Base-by-base conservation (phyloP, 139 green algal species). In the Coccomyxa sp. region DNA sequence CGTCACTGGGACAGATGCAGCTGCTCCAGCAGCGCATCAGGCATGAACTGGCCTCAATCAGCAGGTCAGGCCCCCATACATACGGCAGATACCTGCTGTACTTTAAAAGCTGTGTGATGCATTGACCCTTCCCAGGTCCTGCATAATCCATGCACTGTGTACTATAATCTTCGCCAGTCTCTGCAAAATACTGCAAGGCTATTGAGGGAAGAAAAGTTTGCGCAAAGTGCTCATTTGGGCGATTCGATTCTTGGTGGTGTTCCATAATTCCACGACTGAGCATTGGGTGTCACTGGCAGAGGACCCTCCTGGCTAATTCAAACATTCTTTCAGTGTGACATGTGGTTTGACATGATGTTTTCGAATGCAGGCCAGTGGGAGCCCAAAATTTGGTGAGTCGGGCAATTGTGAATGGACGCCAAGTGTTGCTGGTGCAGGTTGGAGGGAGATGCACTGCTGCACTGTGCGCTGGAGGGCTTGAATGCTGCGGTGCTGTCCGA, bases 1-100 rank as follows among this genome's bases (percentile, higher is more conserved):
- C 67, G 0, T 32, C 67, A 12, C 14, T 83, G 7, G 80, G 80
- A 13, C 80, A 83, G 67, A 23, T 67, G 32, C 58, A 60, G 80
- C 67, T 83, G 80, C 67, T 83, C 67, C 80, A 67, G 12, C 32
- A 32, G 38, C 67, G 67, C 16, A 59, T 79, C 13, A 38, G 25
- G 13, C 38, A 67, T 17, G 80, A 79, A 38, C 67, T 83, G 38
- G 25, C 38, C 21, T 21, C n/a, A 10, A 16, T 58, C 23, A 63
- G n/a, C 67, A 79, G 23, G 80, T 83, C 12, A 31, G 13, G 38
- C 38, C 38, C 38, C 38, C 38, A 51, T 7, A 51, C 38, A 51
- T 51, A 58, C 9, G 7, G 12, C 57, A 45, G 38, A 31, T 10
- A 1, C 15, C 30, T 58, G 25, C 15, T 25, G 0, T 60, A 27